Base-by-base conservation (phyloP, 1,284 basidiomycete genomes). In the Serendipita sp. region DNA sequence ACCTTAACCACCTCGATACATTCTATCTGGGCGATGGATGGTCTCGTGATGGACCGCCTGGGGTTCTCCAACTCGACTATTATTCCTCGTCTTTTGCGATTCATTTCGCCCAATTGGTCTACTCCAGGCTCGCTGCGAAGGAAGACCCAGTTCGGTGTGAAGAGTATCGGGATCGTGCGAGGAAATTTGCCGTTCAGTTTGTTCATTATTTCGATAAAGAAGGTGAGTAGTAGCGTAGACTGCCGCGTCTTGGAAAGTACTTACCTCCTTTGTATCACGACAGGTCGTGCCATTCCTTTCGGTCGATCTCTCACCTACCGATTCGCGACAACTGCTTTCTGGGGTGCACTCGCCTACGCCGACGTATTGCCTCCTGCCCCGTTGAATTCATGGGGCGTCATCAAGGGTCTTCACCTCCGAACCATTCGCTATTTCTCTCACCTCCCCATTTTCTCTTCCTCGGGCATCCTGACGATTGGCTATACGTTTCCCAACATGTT, bases 21-120 rank as follows among this genome's bases (percentile, higher is more conserved):
- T 90, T 89, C 74, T 88, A 89, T 70, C 82, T 88, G 62, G 81
- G 84, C 3, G 78, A 81, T 29, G 65, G 68, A 68, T 88, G 87
- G 87, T 87, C 84, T 17, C 76, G 85, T 60, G 86, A 89, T 71
- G 87, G 87, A 0, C 86, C 86, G 1, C 83, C 85, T 68, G 86
- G 86, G 3, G 83, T 88, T 4, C 76, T 83, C 17, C 87, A 88
- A 69, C 78, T 88, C 32, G 86, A 89, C 69, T 89, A 89, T 69
- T 89, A 88, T 68, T 87, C 84, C 1, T 86, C 84, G 1, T 87
- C 84, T 3, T 90, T 88, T 68, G 87, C 87, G 13, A 88, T 89
- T 67, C 86, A 88, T 70, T 85, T 81, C 65, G 82, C 87, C 0
- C 86, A 88, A 69, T 73, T 88, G 49, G 79, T 80, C 1, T 89